These are phyloP conservation scores for Puccinia triticina DNA, from an alignment of 1,284 basidiomycete genomes.

Conservation along the genomic window DNA sequence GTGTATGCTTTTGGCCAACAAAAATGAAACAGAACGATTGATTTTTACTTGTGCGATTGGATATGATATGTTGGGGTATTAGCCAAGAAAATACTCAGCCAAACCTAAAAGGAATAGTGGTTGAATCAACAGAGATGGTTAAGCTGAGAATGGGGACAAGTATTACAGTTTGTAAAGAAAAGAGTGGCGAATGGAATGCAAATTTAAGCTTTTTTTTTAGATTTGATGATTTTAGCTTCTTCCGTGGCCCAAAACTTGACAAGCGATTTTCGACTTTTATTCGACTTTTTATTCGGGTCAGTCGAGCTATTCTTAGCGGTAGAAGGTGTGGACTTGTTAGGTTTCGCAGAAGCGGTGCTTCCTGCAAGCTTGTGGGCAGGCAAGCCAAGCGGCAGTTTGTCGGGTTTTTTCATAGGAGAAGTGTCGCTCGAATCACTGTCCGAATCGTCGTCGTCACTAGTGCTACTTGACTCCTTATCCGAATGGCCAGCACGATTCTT, in stretches of 20 bases:
- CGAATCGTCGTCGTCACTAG: slow-evolving; percentile 1
- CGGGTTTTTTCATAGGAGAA: not conserved
- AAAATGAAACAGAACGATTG: no score
- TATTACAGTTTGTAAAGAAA: no score
- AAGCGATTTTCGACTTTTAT: not conserved
- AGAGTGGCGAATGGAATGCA: no score
- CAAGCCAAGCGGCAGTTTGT: not conserved
- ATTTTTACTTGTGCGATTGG: no score
- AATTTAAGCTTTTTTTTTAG: slow-evolving; percentile 6
- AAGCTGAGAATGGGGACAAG: no score
- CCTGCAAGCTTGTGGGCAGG: slow-evolving; percentile 30
- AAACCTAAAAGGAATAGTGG: no score
- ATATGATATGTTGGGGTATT: no score
- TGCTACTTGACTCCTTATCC: not conserved
- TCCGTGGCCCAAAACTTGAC: not conserved
- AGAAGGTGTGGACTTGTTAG: not conserved
- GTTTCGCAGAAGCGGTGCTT: not conserved
- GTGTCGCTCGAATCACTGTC: slow-evolving; percentile 11
- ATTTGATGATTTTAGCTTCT: slow-evolving; percentile 15
- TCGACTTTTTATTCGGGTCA: not conserved
- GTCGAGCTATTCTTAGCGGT: not conserved
- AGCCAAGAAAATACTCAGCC: no score
- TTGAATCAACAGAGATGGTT: no score
- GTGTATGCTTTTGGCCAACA: no score
- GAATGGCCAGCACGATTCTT: not conserved